Percentiles rank a stretch among this genome's conserved stretches.
phyloP scores from a whole-genome alignment of 2,329 filamentous ascomycete genomes.

The Talaromyces sp. region DNA sequence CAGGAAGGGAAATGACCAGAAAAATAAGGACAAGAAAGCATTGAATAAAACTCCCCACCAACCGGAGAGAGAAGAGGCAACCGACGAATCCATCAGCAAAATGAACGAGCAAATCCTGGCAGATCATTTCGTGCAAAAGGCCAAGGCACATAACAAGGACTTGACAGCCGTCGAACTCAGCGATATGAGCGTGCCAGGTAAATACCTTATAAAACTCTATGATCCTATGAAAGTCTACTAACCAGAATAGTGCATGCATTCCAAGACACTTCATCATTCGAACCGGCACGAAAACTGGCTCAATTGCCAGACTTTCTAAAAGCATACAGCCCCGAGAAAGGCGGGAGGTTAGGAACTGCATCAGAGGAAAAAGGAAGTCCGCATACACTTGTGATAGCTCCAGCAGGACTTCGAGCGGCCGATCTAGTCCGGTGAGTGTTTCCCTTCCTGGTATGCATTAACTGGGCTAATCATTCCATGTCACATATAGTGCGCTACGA shows the following conservation, averaged over 20 bases:
- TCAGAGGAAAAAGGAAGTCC: constrained; percentile 66
- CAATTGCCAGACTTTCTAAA: constrained; percentile 78
- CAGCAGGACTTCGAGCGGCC: constrained; percentile 77
- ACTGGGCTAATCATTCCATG: not conserved
- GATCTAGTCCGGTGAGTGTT: constrained; percentile 66
- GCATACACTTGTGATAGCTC: constrained; percentile 84
- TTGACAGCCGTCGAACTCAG: constrained; percentile 78
- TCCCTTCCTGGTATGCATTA: constrained; percentile 1
- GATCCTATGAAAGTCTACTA: not conserved
- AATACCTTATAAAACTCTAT: constrained; percentile 17
- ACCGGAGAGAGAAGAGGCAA: constrained; percentile 60
- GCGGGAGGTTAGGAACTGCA: constrained; percentile 57
- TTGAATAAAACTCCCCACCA: constrained; percentile 17
- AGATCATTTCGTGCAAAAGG: constrained; percentile 77
- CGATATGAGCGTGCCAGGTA: constrained; percentile 75
- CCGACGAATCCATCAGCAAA: constrained; percentile 73
- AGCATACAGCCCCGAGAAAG: constrained; percentile 49
- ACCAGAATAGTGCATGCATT: constrained; percentile 62
- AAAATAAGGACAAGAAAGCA: constrained; percentile 19
- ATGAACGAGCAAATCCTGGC: constrained; percentile 81
- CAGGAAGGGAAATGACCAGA: constrained; percentile 16
- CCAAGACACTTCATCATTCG: constrained; percentile 71
- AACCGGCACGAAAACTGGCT: constrained; percentile 58
- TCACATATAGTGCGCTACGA: constrained; percentile 60
- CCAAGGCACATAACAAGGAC: constrained; percentile 71